phyloP scores from a whole-genome alignment of 768 basidiomycete genomes.

The Xerocomellus intermedius region DNA sequence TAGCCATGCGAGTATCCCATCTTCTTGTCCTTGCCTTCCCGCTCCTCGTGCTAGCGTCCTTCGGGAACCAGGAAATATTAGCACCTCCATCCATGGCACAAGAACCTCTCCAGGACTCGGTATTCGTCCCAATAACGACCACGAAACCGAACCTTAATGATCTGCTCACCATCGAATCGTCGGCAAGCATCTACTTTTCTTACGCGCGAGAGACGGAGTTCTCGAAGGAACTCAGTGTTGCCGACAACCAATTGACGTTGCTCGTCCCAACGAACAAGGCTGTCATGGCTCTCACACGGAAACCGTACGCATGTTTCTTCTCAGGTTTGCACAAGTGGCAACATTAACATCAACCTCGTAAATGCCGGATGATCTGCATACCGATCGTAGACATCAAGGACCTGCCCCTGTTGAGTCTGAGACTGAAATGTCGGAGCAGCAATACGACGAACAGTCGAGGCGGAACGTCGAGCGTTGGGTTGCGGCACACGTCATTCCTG shows the following conservation, averaged over 20 bases:
- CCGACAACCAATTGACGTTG: constrained; percentile 45
- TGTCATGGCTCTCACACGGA: constrained; percentile 73
- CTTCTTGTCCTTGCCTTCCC: constrained; percentile 32
- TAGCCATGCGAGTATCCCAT: constrained; percentile 15
- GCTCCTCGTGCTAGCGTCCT: constrained; percentile 30
- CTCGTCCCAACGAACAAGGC: constrained; percentile 88
- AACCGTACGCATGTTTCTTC: constrained; percentile 60
- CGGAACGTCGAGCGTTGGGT: constrained; percentile 79
- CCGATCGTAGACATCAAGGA: constrained; percentile 56
- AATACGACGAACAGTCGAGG: constrained; percentile 58
- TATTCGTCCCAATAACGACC: constrained; percentile 39
- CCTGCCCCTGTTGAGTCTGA: constrained; percentile 40
- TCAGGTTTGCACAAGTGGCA: background rate
- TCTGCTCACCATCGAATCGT: constrained; percentile 72
- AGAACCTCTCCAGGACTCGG: constrained; percentile 4
- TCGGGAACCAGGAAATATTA: constrained; percentile 27
- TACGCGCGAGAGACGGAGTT: constrained; percentile 73
- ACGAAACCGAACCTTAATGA: constrained; percentile 64
- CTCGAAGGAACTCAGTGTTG: constrained; percentile 46
- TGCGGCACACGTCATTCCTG: constrained; percentile 80
- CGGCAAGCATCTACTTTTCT: constrained; percentile 79
- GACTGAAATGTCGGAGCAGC: constrained; percentile 60
- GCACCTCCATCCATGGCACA: constrained; percentile 17
- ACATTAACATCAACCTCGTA: background rate
- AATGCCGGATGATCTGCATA: background rate